A percentile compares a stretch with the other conserved stretches of the same genome.
These are phyloP conservation scores for Globisporangium ultimum DNA, from an alignment of 352 stramenopile genomes.

Conservation along the genomic window DNA sequence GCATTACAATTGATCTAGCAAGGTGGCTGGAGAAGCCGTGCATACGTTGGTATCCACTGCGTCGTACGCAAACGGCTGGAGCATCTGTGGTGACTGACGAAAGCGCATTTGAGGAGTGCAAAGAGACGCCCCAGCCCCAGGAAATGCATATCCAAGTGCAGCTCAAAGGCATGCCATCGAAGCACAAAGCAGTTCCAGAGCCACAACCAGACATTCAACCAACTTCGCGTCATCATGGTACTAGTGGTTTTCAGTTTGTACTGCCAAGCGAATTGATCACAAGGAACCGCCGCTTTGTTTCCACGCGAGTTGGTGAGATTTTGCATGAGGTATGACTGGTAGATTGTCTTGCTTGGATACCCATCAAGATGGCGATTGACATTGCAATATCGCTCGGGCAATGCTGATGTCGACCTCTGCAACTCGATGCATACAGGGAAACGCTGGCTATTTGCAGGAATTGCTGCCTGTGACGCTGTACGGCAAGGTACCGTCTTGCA, in stretches of 20 bases:
- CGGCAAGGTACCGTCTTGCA: constrained; percentile 1
- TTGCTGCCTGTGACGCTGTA: constrained; percentile 39
- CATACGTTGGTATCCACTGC: constrained; percentile 12
- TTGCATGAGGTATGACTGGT: constrained; percentile 9
- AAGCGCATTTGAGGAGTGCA: constrained; percentile 5
- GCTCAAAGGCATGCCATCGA: not conserved
- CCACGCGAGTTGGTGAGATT: constrained; percentile 14
- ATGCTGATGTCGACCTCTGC: not conserved
- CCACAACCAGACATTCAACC: not conserved
- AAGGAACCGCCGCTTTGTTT: constrained; percentile 9
- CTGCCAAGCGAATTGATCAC: constrained; percentile 7
- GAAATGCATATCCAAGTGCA: constrained; percentile 5
- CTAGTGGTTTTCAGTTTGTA: constrained; percentile 9
- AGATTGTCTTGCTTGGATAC: no score
- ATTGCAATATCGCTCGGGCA: no score
- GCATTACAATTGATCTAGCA: not conserved
- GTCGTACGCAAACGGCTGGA: not conserved
- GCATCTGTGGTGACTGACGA: not conserved
- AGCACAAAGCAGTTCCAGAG: not conserved
- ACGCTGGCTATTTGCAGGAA: constrained; percentile 23
- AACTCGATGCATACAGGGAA: constrained; percentile 10
- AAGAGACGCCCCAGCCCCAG: not conserved
- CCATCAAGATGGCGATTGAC: no score
- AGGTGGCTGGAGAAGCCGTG: not conserved
- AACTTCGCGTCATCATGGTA: not conserved